A percentile compares a stretch with the other conserved stretches of the same genome.
Conservation (phyloP, 2,329 filamentous ascomycete species). For the Juglanconis oblonga region DNA sequence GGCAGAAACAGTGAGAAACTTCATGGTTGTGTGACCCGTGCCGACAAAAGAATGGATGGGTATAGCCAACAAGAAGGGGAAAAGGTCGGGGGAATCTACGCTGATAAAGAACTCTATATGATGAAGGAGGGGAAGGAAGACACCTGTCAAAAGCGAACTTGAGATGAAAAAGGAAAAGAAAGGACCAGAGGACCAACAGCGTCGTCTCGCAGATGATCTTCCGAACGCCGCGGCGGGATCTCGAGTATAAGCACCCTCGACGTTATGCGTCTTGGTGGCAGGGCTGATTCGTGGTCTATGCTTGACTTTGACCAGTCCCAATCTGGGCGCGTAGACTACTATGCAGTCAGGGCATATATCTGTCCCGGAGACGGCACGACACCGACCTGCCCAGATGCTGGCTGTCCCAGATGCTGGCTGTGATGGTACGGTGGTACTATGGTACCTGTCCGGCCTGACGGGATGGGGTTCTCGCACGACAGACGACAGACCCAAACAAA, state of each 20-base stretch:
- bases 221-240: neutral
- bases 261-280: constrained; percentile 1
- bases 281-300: neutral
- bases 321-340: neutral
- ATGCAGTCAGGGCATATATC: too few species aligned
- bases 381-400: neutral
- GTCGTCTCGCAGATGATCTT: constrained; percentile 9
- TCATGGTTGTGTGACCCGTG: constrained; percentile 27
- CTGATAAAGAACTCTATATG: neutral
- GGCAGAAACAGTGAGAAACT: constrained; percentile 29
- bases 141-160: neutral
- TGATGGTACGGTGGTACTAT: too few species aligned
- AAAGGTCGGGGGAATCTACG: neutral
- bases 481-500: constrained; percentile 4
- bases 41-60: constrained; percentile 1
- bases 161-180: neutral
- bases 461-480: neutral
- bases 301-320: neutral
- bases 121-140: neutral
- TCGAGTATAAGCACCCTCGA: neutral
- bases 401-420: neutral
- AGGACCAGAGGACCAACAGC: neutral
- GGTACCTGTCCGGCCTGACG: neutral
- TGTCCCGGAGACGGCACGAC: too few species aligned
- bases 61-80: constrained; percentile 3